Percentiles rank a stretch among this genome's conserved stretches.
Evolutionary conservation across 2,329 filamentous ascomycete species (phyloP).

Genomic region (Tetracladium maxilliforme): DNA sequence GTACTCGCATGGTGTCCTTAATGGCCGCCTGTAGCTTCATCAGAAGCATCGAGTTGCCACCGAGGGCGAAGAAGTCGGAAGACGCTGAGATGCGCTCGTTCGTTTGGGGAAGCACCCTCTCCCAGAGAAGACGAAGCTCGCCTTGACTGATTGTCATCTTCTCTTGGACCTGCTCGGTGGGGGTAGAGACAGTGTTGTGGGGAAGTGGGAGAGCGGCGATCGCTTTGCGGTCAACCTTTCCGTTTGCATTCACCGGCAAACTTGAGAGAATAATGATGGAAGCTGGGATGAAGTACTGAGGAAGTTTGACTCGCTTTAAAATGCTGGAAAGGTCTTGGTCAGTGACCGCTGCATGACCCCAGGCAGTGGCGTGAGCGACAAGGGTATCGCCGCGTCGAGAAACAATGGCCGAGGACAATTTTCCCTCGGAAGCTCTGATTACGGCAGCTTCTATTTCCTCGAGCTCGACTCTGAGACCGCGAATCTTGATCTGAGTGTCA

Average conservation of each 20-base stretch:
- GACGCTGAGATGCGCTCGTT: slow-evolving; percentile 2
- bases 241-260: neutral
- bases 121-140: slow-evolving; percentile 10
- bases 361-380: slow-evolving; percentile 19
- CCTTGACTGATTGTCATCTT: slow-evolving; percentile 3
- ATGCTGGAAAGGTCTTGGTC: no score
- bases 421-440: slow-evolving; percentile 9
- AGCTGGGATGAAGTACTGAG: slow-evolving; percentile 12
- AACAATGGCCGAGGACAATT: slow-evolving; percentile 13
- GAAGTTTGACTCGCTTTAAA: no score
- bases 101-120: slow-evolving; percentile 6
- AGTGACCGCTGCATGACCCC: no score
- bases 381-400: slow-evolving; percentile 10
- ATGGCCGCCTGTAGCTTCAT: slow-evolving; percentile 13
- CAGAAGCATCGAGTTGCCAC: slow-evolving; percentile 19
- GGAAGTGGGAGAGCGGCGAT: no score
- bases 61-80: slow-evolving; percentile 17
- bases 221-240: slow-evolving; percentile 1
- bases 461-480: slow-evolving; percentile 24
- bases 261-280: slow-evolving; percentile 8
- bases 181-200: no score
- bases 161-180: slow-evolving; percentile 3
- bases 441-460: slow-evolving; percentile 23
- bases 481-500: slow-evolving; percentile 20
- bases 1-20: no score